phyloP scores from a whole-genome alignment of 2,329 filamentous ascomycete genomes.

The Alternaria sp. region DNA sequence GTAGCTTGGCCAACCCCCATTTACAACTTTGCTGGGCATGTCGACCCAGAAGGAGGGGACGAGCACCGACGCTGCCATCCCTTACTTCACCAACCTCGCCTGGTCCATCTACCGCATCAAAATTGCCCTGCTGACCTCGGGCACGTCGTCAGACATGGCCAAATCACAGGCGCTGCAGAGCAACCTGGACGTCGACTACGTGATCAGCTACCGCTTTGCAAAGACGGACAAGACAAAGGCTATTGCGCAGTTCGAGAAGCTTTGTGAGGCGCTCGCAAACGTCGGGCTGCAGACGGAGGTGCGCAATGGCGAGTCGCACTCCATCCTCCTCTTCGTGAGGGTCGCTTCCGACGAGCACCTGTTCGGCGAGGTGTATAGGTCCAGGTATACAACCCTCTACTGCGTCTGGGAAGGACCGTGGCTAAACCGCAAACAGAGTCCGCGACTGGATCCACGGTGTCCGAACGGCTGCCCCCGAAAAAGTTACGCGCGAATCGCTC shows the following conservation, averaged over 20 bases:
- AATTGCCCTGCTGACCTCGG: constrained; percentile 26
- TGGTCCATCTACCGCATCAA: constrained; percentile 25
- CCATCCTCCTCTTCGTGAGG: constrained; percentile 82
- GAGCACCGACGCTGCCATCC: constrained; percentile 19
- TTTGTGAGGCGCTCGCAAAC: constrained; percentile 74
- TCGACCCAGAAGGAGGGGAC: constrained; percentile 18
- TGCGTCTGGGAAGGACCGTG: neutral
- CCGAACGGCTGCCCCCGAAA: constrained; percentile 75
- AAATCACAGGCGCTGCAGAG: constrained; percentile 52
- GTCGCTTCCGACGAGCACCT: constrained; percentile 78
- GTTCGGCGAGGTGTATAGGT: constrained; percentile 80
- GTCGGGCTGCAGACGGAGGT: constrained; percentile 90
- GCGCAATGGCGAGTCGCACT: constrained; percentile 75
- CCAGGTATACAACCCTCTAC: constrained; percentile 59
- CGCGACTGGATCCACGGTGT: constrained; percentile 95
- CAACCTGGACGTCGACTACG: constrained; percentile 83
- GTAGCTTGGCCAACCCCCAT: constrained; percentile 32
- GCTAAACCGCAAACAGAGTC: constrained; percentile 60
- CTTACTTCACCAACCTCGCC: constrained; percentile 23
- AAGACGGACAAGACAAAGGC: constrained; percentile 71
- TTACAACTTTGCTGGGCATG: constrained; percentile 35
- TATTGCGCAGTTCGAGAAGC: constrained; percentile 75
- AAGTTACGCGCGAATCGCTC: constrained; percentile 72
- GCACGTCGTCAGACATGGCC: constrained; percentile 37
- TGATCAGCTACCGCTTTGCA: constrained; percentile 78